These are phyloP conservation scores for Aspergillus brasiliensis DNA, from an alignment of 2,329 filamentous ascomycete species.

Conservation along the genomic window DNA sequence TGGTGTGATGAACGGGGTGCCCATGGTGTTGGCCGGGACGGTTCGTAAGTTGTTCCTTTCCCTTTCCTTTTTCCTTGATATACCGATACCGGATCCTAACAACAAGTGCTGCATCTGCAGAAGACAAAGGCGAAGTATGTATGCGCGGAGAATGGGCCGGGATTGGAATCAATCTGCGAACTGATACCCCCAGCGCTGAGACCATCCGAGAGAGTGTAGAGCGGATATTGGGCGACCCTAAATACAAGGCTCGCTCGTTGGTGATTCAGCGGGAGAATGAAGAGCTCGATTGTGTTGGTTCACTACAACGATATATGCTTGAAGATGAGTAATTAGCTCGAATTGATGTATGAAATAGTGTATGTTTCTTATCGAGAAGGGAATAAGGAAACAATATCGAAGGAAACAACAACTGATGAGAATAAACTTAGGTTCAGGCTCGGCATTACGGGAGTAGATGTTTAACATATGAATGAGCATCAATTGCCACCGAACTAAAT, in stretches of 20 bases:
- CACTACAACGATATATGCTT: neutral
- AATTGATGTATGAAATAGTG: no score
- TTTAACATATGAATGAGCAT: neutral
- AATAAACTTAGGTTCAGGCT: no score
- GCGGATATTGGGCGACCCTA: neutral
- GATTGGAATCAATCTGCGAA: neutral
- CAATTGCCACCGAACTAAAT: neutral
- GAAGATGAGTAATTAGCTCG: neutral
- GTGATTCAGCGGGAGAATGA: constrained; percentile 5
- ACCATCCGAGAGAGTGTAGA: neutral
- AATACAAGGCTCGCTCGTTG: constrained; percentile 6
- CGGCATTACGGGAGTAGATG: no score
- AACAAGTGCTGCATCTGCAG: neutral
- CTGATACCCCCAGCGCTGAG: neutral
- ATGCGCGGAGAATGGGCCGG: constrained; percentile 4
- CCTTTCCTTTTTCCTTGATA: neutral
- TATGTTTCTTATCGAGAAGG: no score
- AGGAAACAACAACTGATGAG: neutral
- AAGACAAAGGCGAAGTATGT: constrained; percentile 8
- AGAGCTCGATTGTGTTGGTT: neutral
- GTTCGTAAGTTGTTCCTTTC: neutral
- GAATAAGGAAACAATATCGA: no score
- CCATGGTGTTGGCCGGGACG: constrained; percentile 6
- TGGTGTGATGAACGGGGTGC: constrained; percentile 5
- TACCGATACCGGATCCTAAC: no score